Conservation (phyloP, 2,329 filamentous ascomycete species). For the Cytospora paraplurivora region DNA sequence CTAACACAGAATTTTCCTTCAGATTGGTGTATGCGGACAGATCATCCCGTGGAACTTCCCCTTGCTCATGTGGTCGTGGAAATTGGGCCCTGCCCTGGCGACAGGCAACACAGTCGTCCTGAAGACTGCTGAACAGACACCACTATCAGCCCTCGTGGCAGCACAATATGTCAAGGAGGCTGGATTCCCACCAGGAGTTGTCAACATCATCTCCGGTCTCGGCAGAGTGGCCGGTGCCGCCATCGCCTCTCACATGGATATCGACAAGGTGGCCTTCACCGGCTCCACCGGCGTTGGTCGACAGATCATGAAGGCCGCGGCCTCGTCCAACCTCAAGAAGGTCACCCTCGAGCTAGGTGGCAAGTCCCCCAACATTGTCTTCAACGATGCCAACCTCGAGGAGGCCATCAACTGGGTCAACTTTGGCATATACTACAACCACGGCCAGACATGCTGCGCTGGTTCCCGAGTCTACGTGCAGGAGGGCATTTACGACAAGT, state of each 20-base stretch:
- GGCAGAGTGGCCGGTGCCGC: constrained; percentile 67
- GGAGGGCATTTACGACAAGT: constrained; percentile 85
- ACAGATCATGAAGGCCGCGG: constrained; percentile 77
- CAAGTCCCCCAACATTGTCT: constrained; percentile 81
- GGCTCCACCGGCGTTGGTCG: constrained; percentile 68
- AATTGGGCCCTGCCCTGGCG: constrained; percentile 67
- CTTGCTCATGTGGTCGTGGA: constrained; percentile 71
- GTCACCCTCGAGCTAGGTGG: constrained; percentile 78
- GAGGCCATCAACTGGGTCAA: constrained; percentile 79
- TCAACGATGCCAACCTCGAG: constrained; percentile 76
- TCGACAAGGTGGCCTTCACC: constrained; percentile 76
- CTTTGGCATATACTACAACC: constrained; percentile 67
- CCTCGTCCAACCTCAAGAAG: constrained; percentile 78
- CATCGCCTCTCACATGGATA: constrained; percentile 62
- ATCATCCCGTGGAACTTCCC: constrained; percentile 80
- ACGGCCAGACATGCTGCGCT: constrained; percentile 70
- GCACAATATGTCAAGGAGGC: constrained; percentile 67
- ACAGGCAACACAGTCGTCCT: constrained; percentile 63
- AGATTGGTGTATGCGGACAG: constrained; percentile 78
- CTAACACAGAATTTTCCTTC: background rate
- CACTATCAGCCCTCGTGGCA: constrained; percentile 61
- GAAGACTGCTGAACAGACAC: constrained; percentile 65
- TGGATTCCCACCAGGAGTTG: constrained; percentile 72
- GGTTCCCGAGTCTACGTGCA: constrained; percentile 85
- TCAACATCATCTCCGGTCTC: constrained; percentile 71